Conservation (phyloP, 2,329 filamentous ascomycete species). For the Xylaria sp. region DNA sequence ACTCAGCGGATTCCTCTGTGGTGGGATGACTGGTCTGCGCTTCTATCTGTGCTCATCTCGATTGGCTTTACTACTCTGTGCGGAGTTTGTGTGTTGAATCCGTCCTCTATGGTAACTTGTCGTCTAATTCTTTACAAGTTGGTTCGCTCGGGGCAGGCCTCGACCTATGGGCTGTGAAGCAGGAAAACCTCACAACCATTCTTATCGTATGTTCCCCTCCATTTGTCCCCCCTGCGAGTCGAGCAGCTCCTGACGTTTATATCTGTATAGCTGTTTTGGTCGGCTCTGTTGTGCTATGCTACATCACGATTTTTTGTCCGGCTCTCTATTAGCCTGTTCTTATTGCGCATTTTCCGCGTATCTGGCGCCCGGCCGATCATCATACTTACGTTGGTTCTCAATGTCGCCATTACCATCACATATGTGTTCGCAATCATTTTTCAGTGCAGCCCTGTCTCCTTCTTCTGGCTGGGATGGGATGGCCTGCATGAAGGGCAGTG, state of each 20-base stretch:
- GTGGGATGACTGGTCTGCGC: slow-evolving; percentile 9
- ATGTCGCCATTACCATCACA: slow-evolving; percentile 5
- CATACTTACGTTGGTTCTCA: slow-evolving; percentile 10
- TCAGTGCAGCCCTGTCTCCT: slow-evolving; percentile 21
- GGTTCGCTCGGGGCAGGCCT: neutral
- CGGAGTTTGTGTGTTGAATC: neutral
- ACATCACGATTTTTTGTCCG: slow-evolving; percentile 9
- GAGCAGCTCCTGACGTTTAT: neutral
- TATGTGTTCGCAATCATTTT: slow-evolving; percentile 17
- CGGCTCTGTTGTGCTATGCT: slow-evolving; percentile 6
- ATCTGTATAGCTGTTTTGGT: slow-evolving; percentile 3
- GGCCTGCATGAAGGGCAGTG: slow-evolving; percentile 17
- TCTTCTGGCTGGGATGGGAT: slow-evolving; percentile 21
- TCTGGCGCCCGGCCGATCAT: neutral
- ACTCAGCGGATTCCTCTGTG: slow-evolving; percentile 1
- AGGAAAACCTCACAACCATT: slow-evolving; percentile 2
- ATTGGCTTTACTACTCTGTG: slow-evolving; percentile 7
- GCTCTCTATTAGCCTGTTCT: slow-evolving; percentile 13
- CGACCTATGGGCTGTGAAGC: slow-evolving; percentile 2
- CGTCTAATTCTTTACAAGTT: neutral
- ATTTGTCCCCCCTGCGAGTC: neutral
- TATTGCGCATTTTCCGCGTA: slow-evolving; percentile 12
- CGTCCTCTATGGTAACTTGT: neutral
- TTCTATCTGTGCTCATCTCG: neutral
- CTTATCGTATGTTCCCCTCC: slow-evolving; percentile 1